Base-by-base conservation (phyloP, 148 eudicot genomes). In the Arctostaphylos glauca region DNA sequence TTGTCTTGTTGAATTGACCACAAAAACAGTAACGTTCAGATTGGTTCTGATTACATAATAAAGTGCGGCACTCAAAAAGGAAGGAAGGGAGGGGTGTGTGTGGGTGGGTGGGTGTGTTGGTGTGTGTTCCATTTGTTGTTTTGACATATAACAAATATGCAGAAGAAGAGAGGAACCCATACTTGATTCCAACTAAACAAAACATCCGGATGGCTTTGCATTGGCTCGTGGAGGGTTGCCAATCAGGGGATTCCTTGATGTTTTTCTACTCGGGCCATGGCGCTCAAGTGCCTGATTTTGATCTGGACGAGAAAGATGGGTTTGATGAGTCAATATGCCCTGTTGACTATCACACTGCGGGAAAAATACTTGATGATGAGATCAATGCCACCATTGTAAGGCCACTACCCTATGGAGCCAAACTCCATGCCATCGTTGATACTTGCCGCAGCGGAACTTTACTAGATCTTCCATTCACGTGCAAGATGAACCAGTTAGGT, bases 391-490 rank as follows among this genome's bases (percentile, higher is more conserved):
- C 83, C 23, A 86, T 88, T 54, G 88, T 87, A 41, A 81, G 81
- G 55, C 91, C 91, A 21, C 79, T 87, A 5, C 85, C 88, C 16
- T 62, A 10, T 23, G 88, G 90, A 72, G 90, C 79, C 58, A 89
- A 75, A 80, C 91, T 89, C 41, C 91, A 87, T 38, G 89, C 87
- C 16, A 83, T 89, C 48, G 68, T 87, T 9, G 91, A 89, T 70
- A 80, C 91, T 55, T 87, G 91, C 84, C 76, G 23, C 68, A 87
- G 91, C 43, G 91, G 91, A 78, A 89, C 91, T 4, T 46, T 87
- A 44, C 83, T 89, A 38, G 91, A 89, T 84, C 83, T 89, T 3
- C 87, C 86, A 58, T 82, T 62, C 75, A 48, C 80, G 54, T 89
- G 88, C 87, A 85, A 75, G 83, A 67, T 83, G 64, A 75, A 86